Evolutionary conservation across 345 rosid genomes (phyloP), one percentile per base, ranked within the genome.

Genomic region (Trapa incisa): DNA sequence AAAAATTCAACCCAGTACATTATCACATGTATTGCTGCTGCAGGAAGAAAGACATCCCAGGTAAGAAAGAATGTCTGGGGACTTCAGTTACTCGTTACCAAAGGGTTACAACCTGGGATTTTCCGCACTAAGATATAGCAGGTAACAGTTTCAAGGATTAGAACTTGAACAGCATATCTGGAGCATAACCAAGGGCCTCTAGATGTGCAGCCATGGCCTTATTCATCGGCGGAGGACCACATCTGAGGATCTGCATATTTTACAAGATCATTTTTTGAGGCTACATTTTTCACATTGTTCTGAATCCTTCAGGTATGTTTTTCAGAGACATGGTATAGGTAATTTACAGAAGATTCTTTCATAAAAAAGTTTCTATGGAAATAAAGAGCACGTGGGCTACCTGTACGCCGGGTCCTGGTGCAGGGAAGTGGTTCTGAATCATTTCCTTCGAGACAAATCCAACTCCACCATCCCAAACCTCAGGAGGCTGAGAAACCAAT

Each of bases 211-310:
- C 91, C 95, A 91, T 89, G 80, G 97, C 99, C 78, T 85, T 90
- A 92, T 94, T 94, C 99, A 89, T 94, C 0, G 96, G 97, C 29
- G 99, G 96, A 1, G 97, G 96, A 16, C 99, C 99, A n/a, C 97
- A 91, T 77, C 95, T 87, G 71, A 94, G 80, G 67, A 94, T 75
- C 99, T 94, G 81, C 70, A 79, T 16, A 68, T 6, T 52, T 36
- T 3, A 35, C 33, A 37, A 12, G 13, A 11, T n/a, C 42, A 61
- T 10, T 35, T 35, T 33, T 6, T 10, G 29, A 2, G 13, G 29
- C 29, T 22, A 22, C 29, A 22, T 22, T 14, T 62, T 11, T 62
- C 32, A 62, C 17, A 38, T 15, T 2, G 22, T 14, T 2, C 11
- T 1, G 29, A 15, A 33, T 3, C n/a, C 16, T 12, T 3, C 1